These are phyloP conservation scores for Herpetomonas samuelpessoai DNA, from an alignment of 208 protist species.

Conservation along the genomic window DNA sequence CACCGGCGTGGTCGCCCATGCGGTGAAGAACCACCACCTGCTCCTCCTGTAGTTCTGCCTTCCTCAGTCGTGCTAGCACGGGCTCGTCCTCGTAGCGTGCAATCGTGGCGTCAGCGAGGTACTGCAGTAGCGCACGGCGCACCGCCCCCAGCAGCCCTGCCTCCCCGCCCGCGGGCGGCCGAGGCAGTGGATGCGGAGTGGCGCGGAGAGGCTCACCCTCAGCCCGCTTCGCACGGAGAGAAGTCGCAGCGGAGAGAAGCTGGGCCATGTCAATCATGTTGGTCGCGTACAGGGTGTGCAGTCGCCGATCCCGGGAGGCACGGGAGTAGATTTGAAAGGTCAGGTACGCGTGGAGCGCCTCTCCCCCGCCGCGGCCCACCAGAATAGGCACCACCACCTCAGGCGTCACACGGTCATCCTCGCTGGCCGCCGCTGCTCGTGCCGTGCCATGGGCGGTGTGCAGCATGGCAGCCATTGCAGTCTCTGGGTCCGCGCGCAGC, in stretches of 20 bases:
- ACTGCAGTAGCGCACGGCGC: conserved; percentile 32
- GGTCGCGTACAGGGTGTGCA: conserved; percentile 42
- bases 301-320: conserved; percentile 9
- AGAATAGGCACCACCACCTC: conserved; percentile 4
- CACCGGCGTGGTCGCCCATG: conserved; percentile 41
- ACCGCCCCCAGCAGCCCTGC: conserved; percentile 35
- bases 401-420: too few relatives aligned
- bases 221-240: conserved; percentile 10
- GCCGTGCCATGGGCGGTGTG: conserved; percentile 4
- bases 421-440: neutral
- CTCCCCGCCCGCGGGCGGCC: conserved; percentile 27
- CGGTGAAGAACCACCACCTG: conserved; percentile 32
- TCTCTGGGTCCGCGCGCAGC: conserved; percentile 15
- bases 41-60: conserved; percentile 34
- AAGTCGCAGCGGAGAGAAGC: conserved; percentile 12
- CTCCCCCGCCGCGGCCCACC: conserved; percentile 2
- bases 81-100: conserved; percentile 31
- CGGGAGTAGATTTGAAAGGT: conserved; percentile 21
- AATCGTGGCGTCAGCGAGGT: conserved; percentile 18
- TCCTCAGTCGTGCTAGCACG: conserved; percentile 27
- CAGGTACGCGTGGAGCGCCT: conserved; percentile 20
- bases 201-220: too few relatives aligned
- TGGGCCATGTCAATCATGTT: conserved; percentile 28
- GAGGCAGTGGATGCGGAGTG: too few relatives aligned
- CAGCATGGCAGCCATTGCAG: conserved; percentile 9